Base-by-base conservation (phyloP, 768 basidiomycete species). In the Hericium rajendrae region DNA sequence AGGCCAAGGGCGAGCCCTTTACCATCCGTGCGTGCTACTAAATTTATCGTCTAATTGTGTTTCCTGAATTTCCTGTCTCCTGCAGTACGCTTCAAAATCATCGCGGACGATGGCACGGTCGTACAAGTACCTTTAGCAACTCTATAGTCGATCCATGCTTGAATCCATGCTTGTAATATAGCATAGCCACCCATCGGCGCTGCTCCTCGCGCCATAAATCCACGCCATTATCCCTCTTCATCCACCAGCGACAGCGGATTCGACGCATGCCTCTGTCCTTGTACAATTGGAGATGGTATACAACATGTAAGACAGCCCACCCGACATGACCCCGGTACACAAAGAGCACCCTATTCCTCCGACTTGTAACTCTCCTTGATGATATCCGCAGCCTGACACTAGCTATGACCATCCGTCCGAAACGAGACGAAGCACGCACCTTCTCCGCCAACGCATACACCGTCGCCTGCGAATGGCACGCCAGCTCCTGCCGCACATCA, bases 1-100 rank as follows among this genome's bases (percentile, higher is more conserved):
- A 82, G 71, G 81, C 77, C 15, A 91, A 89, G 65, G 88, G 86
- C 9, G 71, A 78, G 41, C 79, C 78, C 1, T 91, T 87, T 67
- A 82, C 78, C 38, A 83, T 85, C 3, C 65, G 87, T 91, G 68
- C 60, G 85, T 78, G 15, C 12, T n/a, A 43, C 39, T 39, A 52
- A 52, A 10, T 56, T 1, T 3, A 28, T 32, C 8, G 16, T 8
- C 10, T 24, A n/a, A 12, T 12, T 20, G 13, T n/a, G 20, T 18
- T 2, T 16, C 26, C n/a, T 46, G 12, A 37, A 40, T 9, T 20
- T 49, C 20, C 51, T 22, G 2, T n/a, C 20, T 15, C 32, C 32
- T 5, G 24, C 43, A 59, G 58, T 59, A 32, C 53, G 58, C 28
- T 59, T 59, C 41, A 59, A 59, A 3, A 50, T 59, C 54, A 59